Evolutionary conservation across 2,329 filamentous ascomycete species (phyloP), one percentile per base, ranked within the genome.

Genomic region (Alternaria burnsii): DNA sequence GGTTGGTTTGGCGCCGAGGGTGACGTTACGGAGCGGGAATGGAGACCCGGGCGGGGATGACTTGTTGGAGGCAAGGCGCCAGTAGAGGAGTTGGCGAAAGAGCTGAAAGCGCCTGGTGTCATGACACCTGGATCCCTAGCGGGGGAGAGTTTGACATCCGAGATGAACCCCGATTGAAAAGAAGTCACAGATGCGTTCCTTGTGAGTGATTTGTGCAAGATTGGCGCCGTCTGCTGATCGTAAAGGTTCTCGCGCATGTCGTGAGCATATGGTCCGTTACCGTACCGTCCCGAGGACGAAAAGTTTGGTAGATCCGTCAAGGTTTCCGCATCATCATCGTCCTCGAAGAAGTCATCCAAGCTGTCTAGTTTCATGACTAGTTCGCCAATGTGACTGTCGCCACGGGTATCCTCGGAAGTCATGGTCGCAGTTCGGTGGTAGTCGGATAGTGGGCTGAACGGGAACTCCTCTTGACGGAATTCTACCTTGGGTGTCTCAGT

Each of bases 151-250:
- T 86, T 84, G 47, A 83, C 84, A 71, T 97, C 94, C 1, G 89
- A 87, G 18, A 66, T 69, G 70, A 97, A 94, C 5, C 92, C 92
- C 71, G 94, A 96, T 69, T 97, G 93, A 77, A 98, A 95, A 0
- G 90, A 91, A 0, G 87, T 86, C 1, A 88, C 87, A 52, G 88
- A 91, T 38, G 90, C 89, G 65, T 89, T 94, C 11, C 92, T 73
- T 22, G 85, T 87, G 24, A 91, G 84, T 0, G 93, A 95, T 73
- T 95, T 92, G 70, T 95, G 91, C 6, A 97, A 81, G 52, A 97
- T 96, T 0, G 94, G 94, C 11, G 95, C 84, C 7, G 95, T 96
- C 74, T 97, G 92, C 76, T 97, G 93, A 71, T 97, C 94, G 78
- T 98, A 97, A 0, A 97, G 81, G 74, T 92, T 89, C 22, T 94